Conservation (phyloP, 139 green algal species). For the Closterium sp. region DNA sequence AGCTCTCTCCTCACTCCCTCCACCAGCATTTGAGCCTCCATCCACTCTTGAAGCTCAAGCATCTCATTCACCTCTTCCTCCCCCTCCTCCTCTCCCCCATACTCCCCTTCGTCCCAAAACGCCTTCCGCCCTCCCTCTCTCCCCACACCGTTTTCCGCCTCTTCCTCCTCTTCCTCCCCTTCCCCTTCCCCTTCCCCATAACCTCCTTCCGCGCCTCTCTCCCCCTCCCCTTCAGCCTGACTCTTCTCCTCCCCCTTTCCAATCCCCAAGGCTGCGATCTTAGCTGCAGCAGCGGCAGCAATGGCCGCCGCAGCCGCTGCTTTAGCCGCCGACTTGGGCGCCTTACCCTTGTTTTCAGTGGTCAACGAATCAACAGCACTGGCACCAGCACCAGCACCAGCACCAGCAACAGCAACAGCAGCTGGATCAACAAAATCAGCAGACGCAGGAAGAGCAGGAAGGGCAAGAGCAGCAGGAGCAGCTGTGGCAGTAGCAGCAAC, state of each 20-base stretch:
- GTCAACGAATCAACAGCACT: neutral
- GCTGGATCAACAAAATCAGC: neutral
- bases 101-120: neutral
- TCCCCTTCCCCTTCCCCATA: neutral
- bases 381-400: neutral
- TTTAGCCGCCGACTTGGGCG: neutral
- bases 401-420: neutral
- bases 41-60: constrained; percentile 23
- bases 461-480: neutral
- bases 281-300: neutral
- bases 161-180: neutral
- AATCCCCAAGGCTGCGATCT: neutral
- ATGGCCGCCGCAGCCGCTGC: neutral
- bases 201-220: neutral
- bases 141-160: neutral
- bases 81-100: neutral
- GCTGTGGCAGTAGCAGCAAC: neutral
- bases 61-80: neutral
- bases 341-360: neutral
- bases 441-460: neutral
- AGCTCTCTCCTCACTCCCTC: constrained; percentile 10
- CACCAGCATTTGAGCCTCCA: constrained; percentile 19
- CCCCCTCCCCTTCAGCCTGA: neutral
- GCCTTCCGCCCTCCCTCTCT: neutral
- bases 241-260: neutral